Base-by-base conservation (phyloP, 2,329 filamentous ascomycete species). In the Aureobasidium sp. region DNA sequence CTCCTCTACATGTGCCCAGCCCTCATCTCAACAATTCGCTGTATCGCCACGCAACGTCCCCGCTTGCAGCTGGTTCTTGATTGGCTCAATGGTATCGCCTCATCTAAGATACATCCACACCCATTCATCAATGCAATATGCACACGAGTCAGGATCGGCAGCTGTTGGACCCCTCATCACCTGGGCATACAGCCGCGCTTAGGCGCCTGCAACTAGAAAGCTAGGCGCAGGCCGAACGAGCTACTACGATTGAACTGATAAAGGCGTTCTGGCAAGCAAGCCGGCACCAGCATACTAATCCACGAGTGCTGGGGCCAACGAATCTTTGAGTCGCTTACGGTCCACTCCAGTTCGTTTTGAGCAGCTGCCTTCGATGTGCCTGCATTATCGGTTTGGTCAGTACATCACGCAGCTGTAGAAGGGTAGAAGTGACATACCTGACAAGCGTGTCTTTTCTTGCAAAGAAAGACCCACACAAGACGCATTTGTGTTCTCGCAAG, bases 381-480 rank as follows among this genome's bases (percentile, higher is more conserved):
- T 91, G 66, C 44, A 48, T 42, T 36, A 11, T 34, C 12, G 9
- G 36, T 22, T 44, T 25, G n/a, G 39, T 57, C 53, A 57, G 53
- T 27, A 39, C n/a, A 27, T 11, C 44, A 25, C n/a, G 25, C 39
- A 27, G 44, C 58, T 7, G n/a, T 14, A 9, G n/a, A 11, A 31
- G 17, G 45, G 14, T 25, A 48, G 45, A 48, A 9, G 8, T 14
- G 41, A 64, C 80, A 75, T 75, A 90, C 89, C 90, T 87, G 75
- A 86, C 78, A n/a, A 94, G 78, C 1, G 90, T 94, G 69, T 95
- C 90, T 72, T 91, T 91, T 48, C 90, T 83, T 29, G 89, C 86
- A 77, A 95, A 95, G 45, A 82, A 79, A 60, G 84, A 81, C 36
- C 82, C 81, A 70, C 90, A 95, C 64, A 86, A 85, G 64, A 85